Base-by-base conservation (phyloP, 2,329 filamentous ascomycete genomes). In the Lecanosticta acicola region DNA sequence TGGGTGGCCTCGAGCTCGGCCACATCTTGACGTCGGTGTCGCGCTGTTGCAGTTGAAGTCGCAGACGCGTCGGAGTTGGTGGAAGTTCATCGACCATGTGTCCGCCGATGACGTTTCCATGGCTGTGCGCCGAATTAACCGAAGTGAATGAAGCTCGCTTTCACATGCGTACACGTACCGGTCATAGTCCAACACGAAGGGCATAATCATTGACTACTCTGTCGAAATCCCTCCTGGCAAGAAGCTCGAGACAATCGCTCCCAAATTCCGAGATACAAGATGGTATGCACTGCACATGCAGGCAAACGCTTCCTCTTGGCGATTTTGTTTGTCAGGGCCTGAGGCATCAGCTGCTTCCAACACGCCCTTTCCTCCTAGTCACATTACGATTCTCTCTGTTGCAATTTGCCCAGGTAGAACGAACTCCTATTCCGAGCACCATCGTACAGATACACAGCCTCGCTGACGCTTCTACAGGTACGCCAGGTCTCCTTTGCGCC, bases 371-470 rank as follows among this genome's bases (percentile, higher is more conserved):
- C n/a, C n/a, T n/a, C n/a, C n/a, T n/a, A n/a, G n/a, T n/a, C n/a
- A n/a, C n/a, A n/a, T n/a, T n/a, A n/a, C n/a, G 24, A 11, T 29
- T 29, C 24, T 29, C 24, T 7, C 5, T 5, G 24, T 11, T 16
- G 26, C 11, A 35, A 16, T 20, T 32, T 49, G 7, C 58, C 58
- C 11, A n/a, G n/a, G 38, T 38, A 8, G 51, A 41, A 13, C 51
- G 43, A n/a, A 35, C 33, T 20, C 33, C 41, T 34, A 59, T 44
- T 17, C 50, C 51, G 13, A 56, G n/a, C 29, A n/a, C 64, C 59
- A 26, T 66, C 62, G 45, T 66, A 58, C 16, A 65, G 53, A 34
- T 72, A 74, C 4, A 74, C 66, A n/a, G 67, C 64, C 49, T 74
- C 69, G 26, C 57, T 58, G 16, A 74, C 62, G 41, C 58, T 68